Conservation (phyloP, 2,329 filamentous ascomycete genomes). For the Nannizzia gypsea region DNA sequence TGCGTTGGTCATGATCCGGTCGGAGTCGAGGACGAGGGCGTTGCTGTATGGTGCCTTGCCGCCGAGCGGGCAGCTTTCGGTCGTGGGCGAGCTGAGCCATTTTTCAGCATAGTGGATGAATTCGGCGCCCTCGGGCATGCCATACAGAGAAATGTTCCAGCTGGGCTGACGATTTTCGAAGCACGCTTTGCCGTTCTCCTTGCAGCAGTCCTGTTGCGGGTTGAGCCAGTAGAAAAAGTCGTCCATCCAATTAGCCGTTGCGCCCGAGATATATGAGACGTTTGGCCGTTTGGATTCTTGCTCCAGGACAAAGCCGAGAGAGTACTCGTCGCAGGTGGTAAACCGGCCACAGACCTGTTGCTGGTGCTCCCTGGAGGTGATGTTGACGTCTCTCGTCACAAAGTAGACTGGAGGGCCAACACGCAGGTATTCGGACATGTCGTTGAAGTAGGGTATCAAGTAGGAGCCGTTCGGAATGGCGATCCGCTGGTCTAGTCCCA, state of each 20-base stretch:
- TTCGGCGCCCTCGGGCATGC: conserved; percentile 89
- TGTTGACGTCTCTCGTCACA: conserved; percentile 70
- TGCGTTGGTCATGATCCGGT: conserved; percentile 57
- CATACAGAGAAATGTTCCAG: conserved; percentile 80
- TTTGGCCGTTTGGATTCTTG: conserved; percentile 84
- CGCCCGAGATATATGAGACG: conserved; percentile 75
- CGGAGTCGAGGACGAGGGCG: conserved; percentile 65
- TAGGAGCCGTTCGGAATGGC: conserved; percentile 91
- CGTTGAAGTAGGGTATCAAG: conserved; percentile 90
- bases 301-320: conserved; percentile 80
- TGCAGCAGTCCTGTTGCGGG: conserved; percentile 65
- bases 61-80: conserved; percentile 73
- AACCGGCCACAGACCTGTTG: conserved; percentile 83
- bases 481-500: conserved; percentile 88
- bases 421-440: conserved; percentile 84
- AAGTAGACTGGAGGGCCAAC: conserved; percentile 93
- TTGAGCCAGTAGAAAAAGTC: conserved; percentile 98
- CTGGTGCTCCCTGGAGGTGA: conserved; percentile 63
- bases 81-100: conserved; percentile 71
- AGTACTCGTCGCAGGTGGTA: conserved; percentile 72
- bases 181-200: conserved; percentile 59
- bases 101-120: conserved; percentile 76
- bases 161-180: conserved; percentile 64
- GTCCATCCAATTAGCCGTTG: conserved; percentile 90
- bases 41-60: conserved; percentile 79